phyloP scores from a whole-genome alignment of 2,329 filamentous ascomycete genomes.

The Colletotrichum eleusines region DNA sequence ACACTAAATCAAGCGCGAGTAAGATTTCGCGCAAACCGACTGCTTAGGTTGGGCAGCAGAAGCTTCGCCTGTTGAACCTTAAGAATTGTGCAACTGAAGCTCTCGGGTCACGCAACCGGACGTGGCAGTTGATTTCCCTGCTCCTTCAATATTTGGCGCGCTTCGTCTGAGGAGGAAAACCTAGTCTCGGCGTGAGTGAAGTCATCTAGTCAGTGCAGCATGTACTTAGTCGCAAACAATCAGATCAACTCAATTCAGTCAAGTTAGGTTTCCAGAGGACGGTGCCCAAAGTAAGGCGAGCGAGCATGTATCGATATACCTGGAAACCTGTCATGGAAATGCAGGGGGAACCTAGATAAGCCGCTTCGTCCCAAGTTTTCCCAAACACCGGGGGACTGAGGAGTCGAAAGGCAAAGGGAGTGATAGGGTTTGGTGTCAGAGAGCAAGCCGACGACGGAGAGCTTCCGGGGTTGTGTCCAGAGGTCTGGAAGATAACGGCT shows the following conservation, averaged over 20 bases:
- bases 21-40: not conserved
- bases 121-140: not conserved
- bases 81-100: not conserved
- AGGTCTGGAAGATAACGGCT: not conserved
- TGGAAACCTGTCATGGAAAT: not conserved
- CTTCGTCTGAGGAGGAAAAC: not conserved
- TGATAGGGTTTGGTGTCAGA: not conserved
- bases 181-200: not conserved
- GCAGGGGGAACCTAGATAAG: constrained; percentile 2
- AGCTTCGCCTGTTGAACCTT: not conserved
- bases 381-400: not conserved
- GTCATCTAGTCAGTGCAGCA: not conserved
- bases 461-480: not conserved
- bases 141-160: not conserved
- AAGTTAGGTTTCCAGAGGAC: not conserved
- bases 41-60: not conserved
- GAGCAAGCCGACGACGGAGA: not conserved
- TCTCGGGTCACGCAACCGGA: not conserved
- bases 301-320: not conserved
- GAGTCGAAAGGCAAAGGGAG: not conserved
- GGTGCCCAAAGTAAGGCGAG: constrained; percentile 23
- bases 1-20: too few species aligned
- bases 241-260: constrained; percentile 38
- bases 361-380: constrained; percentile 2
- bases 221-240: not conserved